Conservation (phyloP, 371 early-diverging fungal genomes). For the Actinomortierella ambigua region DNA sequence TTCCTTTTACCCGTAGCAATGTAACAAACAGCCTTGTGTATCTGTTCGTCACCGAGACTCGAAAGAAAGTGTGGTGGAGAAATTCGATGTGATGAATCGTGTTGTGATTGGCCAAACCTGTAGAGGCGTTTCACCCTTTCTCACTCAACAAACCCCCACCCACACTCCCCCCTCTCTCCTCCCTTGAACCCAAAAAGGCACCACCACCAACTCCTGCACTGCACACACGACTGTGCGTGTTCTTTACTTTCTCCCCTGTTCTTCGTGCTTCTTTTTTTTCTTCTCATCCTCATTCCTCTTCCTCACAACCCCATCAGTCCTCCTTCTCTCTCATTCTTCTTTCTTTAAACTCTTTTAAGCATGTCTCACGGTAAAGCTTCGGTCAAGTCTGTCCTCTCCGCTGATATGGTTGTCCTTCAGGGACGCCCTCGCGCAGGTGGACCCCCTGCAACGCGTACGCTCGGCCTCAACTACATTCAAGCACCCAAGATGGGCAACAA, state of each 20-base stretch:
- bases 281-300: neutral
- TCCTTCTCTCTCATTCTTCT: neutral
- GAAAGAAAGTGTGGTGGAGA: too few relatives aligned
- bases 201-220: too few relatives aligned
- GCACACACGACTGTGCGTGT: too few relatives aligned
- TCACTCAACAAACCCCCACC: too few relatives aligned
- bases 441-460: slow-evolving; percentile 84
- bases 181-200: too few relatives aligned
- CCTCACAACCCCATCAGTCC: slow-evolving; percentile 1
- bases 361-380: slow-evolving; percentile 55
- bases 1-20: too few relatives aligned
- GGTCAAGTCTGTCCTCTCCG: slow-evolving; percentile 89
- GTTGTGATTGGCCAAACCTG: too few relatives aligned
- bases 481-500: slow-evolving; percentile 89
- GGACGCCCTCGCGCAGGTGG: slow-evolving; percentile 78
- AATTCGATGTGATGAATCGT: too few relatives aligned
- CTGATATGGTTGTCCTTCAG: slow-evolving; percentile 89
- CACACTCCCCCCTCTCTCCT: too few relatives aligned
- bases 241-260: slow-evolving; percentile 2
- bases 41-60: too few relatives aligned
- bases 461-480: slow-evolving; percentile 83
- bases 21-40: too few relatives aligned
- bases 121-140: too few relatives aligned
- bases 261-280: slow-evolving; percentile 1
- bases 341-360: slow-evolving; percentile 4